A percentile compares a stretch with the other conserved stretches of the same genome.
Conservation (phyloP, 2,329 filamentous ascomycete genomes). For the Colletotrichum echinochloae region DNA sequence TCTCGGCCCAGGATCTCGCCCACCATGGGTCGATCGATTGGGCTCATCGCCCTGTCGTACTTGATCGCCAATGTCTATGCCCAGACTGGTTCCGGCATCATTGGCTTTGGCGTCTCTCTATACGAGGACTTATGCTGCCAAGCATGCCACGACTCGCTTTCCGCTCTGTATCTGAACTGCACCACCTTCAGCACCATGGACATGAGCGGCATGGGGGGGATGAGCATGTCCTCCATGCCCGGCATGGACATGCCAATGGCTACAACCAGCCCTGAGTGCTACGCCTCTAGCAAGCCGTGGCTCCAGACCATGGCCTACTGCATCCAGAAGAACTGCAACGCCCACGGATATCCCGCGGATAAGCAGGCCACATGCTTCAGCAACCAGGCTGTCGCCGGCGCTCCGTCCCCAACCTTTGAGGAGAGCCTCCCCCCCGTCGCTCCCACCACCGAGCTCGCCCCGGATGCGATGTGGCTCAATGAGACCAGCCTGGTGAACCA, state of each 20-base stretch:
- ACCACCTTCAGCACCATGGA: constrained; percentile 13
- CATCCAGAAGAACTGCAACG: constrained; percentile 49
- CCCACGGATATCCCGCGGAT: constrained; percentile 38
- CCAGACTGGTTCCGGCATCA: constrained; percentile 23
- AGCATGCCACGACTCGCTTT: constrained; percentile 26
- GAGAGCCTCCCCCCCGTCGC: constrained; percentile 33
- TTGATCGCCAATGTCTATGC: background rate
- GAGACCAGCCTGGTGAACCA: constrained; percentile 14
- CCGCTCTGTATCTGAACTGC: constrained; percentile 9
- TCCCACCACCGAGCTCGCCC: constrained; percentile 10
- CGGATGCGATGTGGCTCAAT: constrained; percentile 24
- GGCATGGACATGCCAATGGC: constrained; percentile 34
- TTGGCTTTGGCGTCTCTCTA: constrained; percentile 23
- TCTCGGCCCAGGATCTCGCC: background rate
- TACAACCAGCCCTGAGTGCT: constrained; percentile 46
- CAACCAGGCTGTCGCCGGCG: constrained; percentile 13
- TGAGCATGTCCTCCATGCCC: background rate
- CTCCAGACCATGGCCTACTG: constrained; percentile 51
- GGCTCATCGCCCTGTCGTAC: background rate
- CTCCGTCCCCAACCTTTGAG: constrained; percentile 42
- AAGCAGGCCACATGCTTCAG: constrained; percentile 29
- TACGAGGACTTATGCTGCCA: constrained; percentile 25
- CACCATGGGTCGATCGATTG: background rate
- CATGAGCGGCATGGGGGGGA: constrained; percentile 12
- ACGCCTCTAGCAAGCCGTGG: constrained; percentile 46